These are phyloP conservation scores for Periconia macrospinosa DNA, from an alignment of 2,329 filamentous ascomycete species.

Conservation along the genomic window DNA sequence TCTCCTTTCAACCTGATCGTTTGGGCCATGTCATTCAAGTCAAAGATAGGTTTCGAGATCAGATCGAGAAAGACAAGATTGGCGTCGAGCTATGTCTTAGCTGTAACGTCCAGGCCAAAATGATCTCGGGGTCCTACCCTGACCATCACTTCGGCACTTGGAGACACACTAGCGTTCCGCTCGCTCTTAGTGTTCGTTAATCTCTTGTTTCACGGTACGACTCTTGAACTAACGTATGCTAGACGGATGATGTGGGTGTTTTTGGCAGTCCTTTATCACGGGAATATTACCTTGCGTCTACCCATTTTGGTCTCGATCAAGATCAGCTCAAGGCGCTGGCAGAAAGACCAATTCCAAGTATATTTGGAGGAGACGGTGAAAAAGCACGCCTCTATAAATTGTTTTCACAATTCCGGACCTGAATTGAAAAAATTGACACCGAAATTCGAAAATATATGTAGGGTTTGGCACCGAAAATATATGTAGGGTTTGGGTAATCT, in stretches of 20 bases:
- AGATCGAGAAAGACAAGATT: constrained; percentile 58
- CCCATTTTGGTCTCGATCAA: constrained; percentile 65
- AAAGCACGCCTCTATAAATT: constrained; percentile 54
- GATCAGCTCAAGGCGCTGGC: constrained; percentile 58
- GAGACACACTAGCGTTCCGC: constrained; percentile 55
- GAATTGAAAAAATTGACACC: too few species aligned
- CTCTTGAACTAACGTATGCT: constrained; percentile 10
- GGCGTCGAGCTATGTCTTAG: constrained; percentile 77
- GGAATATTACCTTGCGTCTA: constrained; percentile 72
- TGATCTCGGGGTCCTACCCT: constrained; percentile 66
- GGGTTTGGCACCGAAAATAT: too few species aligned
- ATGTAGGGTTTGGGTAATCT: too few species aligned
- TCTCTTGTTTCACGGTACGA: neutral
- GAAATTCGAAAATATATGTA: too few species aligned
- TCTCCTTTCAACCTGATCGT: constrained; percentile 67
- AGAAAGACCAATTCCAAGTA: constrained; percentile 63
- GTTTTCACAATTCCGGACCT: constrained; percentile 6
- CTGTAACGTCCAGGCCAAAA: constrained; percentile 76
- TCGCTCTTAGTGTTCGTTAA: constrained; percentile 69
- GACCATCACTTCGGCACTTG: constrained; percentile 80
- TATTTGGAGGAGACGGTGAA: constrained; percentile 68
- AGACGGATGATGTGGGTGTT: constrained; percentile 84
- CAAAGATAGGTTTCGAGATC: constrained; percentile 59
- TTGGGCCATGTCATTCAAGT: constrained; percentile 81
- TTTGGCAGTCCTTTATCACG: constrained; percentile 77